A percentile compares a stretch with the other conserved stretches of the same genome.
These are phyloP conservation scores for Lactarius hatsudake DNA, from an alignment of 768 basidiomycete species.

Conservation along the genomic window DNA sequence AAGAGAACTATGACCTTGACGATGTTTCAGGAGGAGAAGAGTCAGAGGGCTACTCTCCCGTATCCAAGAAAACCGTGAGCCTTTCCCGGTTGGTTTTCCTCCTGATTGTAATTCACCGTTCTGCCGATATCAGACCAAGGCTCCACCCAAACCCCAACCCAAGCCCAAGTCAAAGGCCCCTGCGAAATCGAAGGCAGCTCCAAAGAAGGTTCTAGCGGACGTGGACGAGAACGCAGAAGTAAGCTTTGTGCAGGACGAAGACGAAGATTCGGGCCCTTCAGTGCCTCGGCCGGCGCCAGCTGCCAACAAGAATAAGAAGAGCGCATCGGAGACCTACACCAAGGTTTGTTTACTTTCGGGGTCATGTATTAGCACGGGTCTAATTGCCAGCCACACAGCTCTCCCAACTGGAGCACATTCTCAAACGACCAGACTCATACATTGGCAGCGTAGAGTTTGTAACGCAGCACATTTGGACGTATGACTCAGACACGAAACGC, in stretches of 20 bases:
- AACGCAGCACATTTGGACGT: constrained; percentile 91
- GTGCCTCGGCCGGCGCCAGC: constrained; percentile 31
- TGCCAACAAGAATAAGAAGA: constrained; percentile 71
- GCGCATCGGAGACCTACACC: constrained; percentile 85
- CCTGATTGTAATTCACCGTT: constrained; percentile 10
- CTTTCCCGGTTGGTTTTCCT: constrained; percentile 30
- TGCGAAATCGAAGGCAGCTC: constrained; percentile 48
- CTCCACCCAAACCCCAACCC: constrained; percentile 41
- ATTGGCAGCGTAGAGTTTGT: constrained; percentile 94
- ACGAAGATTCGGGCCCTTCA: constrained; percentile 36
- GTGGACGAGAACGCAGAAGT: constrained; percentile 59
- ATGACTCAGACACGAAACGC: constrained; percentile 76
- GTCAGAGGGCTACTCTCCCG: constrained; percentile 64
- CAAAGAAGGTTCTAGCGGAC: constrained; percentile 67
- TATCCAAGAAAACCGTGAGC: constrained; percentile 47
- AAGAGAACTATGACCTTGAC: constrained; percentile 66
- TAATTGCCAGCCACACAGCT: constrained; percentile 50
- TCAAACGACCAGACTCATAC: constrained; percentile 91
- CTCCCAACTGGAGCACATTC: constrained; percentile 90
- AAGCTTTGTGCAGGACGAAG: constrained; percentile 42
- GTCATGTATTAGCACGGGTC: not conserved
- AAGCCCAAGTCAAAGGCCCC: constrained; percentile 48
- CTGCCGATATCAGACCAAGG: constrained; percentile 40
- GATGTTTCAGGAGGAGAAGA: constrained; percentile 57
- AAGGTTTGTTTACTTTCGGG: constrained; percentile 51